Evolutionary conservation across 352 stramenopile genomes (phyloP), one percentile per base, ranked within the genome.

Genomic region (Phytophthora agathidicida): DNA sequence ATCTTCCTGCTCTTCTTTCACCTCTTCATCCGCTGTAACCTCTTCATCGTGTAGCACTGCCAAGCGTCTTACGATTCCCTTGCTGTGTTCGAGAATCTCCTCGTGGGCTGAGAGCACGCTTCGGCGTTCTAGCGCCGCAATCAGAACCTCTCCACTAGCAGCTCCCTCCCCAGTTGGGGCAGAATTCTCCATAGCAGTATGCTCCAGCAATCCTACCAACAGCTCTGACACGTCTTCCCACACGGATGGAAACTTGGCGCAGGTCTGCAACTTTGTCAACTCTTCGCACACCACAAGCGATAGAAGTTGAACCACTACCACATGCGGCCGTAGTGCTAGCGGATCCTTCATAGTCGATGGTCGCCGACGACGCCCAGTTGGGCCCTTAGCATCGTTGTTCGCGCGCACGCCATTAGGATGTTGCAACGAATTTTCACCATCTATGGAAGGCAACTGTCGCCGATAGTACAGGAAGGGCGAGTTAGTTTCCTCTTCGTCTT

Each of bases 81-180:
- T 81, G 22, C 75, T 73, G 33, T 92, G 80, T 48, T 89, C 80
- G 2, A 90, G 60, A 45, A 92, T 90, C 47, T 92, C 83, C 36
- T 92, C 83, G 30, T 92, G 83, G 0, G 75, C 73, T 13, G 74
- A 84, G 26, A 87, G 51, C 9, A 88, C 73, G 23, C 73, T 86
- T 45, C 82, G 75, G 11, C 82, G 76, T 24, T 92, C 82, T 10
- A 92, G 45, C n/a, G 80, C 78, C 3, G 71, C 76, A 24, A 88
- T 68, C 30, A 86, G 23, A n/a, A 72, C 60, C 41, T 72, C 65
- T 3, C 49, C 65, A 32, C 65, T 73, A 9, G 57, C 33, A 30
- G 73, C 55, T 45, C 67, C 51, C 27, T 70, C 45, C 11, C 31
- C 44, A 8, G 58, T 32, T 3, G 48, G 47, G 11, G 51, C 37